Evolutionary conservation across 192 early-diverging fungal genomes (phyloP).

Genomic region (Lobosporangium transversale): DNA sequence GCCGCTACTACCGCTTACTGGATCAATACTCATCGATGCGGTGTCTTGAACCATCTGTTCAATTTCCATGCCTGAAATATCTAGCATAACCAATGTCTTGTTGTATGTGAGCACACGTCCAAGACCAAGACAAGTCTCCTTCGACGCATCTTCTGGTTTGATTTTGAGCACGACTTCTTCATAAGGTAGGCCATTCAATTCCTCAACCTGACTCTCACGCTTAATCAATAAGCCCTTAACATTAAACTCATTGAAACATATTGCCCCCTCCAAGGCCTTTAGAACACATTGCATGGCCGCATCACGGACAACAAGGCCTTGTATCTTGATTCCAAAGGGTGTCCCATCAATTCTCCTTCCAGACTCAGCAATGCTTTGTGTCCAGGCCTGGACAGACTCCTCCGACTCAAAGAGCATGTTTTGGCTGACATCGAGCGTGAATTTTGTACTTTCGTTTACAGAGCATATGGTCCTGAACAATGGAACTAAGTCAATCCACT

Average conservation of each 20-base stretch:
- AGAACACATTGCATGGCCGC: slow-evolving; percentile 8
- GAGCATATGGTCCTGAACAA: slow-evolving; percentile 29
- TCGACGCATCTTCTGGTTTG: slow-evolving; percentile 30
- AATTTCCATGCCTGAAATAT: slow-evolving; percentile 35
- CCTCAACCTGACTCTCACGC: slow-evolving; percentile 27
- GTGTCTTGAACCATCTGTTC: background rate
- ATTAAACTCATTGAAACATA: slow-evolving; percentile 44
- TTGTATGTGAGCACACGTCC: slow-evolving; percentile 29
- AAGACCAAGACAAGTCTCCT: slow-evolving; percentile 33
- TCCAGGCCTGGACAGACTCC: slow-evolving; percentile 22
- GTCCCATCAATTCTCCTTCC: background rate
- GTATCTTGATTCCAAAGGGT: slow-evolving; percentile 43
- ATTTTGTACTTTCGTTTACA: slow-evolving; percentile 34
- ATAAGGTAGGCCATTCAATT: slow-evolving; percentile 22
- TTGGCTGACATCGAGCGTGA: slow-evolving; percentile 44
- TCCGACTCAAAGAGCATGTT: slow-evolving; percentile 42
- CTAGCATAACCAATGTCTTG: slow-evolving; percentile 38
- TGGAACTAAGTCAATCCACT: slow-evolving; percentile 15
- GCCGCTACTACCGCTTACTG: background rate
- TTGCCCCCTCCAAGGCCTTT: slow-evolving; percentile 23
- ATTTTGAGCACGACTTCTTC: slow-evolving; percentile 5
- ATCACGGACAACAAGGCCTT: slow-evolving; percentile 32
- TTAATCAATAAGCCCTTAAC: slow-evolving; percentile 36
- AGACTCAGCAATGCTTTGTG: slow-evolving; percentile 2
- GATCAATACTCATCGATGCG: background rate